Conservation (phyloP, 2,329 filamentous ascomycete genomes). For the Fonsecaea multimorphosa region DNA sequence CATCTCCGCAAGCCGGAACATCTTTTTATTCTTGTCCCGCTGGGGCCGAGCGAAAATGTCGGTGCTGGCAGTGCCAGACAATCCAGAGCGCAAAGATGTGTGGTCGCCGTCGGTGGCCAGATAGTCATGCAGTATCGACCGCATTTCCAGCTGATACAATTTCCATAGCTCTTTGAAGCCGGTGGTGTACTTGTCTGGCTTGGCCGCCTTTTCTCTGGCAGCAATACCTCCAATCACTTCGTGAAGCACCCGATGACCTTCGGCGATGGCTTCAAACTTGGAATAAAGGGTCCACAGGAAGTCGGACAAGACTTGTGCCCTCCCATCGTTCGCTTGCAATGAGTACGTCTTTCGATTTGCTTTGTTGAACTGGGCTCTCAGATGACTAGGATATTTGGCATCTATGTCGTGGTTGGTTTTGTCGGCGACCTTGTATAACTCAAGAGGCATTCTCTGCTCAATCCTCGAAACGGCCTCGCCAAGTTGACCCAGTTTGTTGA, state of each 20-base stretch:
- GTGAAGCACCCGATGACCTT: constrained; percentile 91
- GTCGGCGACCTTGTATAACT: constrained; percentile 91
- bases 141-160: constrained; percentile 95
- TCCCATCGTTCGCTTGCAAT: constrained; percentile 74
- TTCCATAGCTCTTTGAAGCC: constrained; percentile 99
- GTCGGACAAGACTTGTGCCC: constrained; percentile 86
- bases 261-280: constrained; percentile 96
- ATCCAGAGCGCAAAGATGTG: constrained; percentile 63
- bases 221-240: constrained; percentile 88
- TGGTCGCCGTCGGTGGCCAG: constrained; percentile 84
- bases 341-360: constrained; percentile 64
- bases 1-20: constrained; percentile 81
- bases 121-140: constrained; percentile 92
- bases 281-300: constrained; percentile 90
- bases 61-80: constrained; percentile 54
- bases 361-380: constrained; percentile 58
- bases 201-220: constrained; percentile 72
- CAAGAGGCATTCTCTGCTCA: constrained; percentile 90
- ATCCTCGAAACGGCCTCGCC: constrained; percentile 87
- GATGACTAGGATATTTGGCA: constrained; percentile 83
- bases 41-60: constrained; percentile 60
- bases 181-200: constrained; percentile 72
- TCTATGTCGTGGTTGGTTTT: constrained; percentile 95
- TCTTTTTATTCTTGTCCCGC: constrained; percentile 60
- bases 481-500: constrained; percentile 86